Evolutionary conservation across 257 asterid genomes (phyloP).

Genomic region (Cordia subcordata): DNA sequence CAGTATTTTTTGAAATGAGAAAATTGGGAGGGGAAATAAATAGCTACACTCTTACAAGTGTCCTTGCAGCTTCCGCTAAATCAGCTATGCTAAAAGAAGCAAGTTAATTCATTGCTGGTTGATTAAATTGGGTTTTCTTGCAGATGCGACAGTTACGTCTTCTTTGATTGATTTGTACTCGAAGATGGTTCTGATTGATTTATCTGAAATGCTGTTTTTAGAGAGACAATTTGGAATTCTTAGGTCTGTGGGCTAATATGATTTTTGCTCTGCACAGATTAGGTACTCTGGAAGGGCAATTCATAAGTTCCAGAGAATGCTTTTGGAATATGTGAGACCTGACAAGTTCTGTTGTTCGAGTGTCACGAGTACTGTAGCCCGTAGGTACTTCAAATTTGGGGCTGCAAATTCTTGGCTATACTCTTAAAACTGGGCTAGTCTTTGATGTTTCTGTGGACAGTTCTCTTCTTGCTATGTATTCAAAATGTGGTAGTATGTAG

Average conservation of each 20-base stretch:
- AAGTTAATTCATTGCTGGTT: slow-evolving; percentile 70
- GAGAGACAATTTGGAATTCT: slow-evolving; percentile 42
- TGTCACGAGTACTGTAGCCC: slow-evolving; percentile 49
- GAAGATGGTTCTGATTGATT: slow-evolving; percentile 44
- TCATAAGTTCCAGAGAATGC: slow-evolving; percentile 44
- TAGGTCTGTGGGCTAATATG: slow-evolving; percentile 57
- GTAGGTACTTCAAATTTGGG: slow-evolving; percentile 48
- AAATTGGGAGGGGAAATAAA: slow-evolving; percentile 43
- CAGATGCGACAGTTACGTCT: slow-evolving; percentile 52
- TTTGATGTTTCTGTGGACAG: slow-evolving; percentile 56
- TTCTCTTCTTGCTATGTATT: slow-evolving; percentile 74
- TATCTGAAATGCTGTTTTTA: slow-evolving; percentile 52
- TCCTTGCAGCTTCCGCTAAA: slow-evolving; percentile 65
- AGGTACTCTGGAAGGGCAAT: slow-evolving; percentile 34
- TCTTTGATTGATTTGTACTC: slow-evolving; percentile 61
- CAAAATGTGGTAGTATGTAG: slow-evolving; percentile 62
- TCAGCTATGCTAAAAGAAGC: slow-evolving; percentile 45
- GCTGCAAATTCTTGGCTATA: slow-evolving; percentile 57
- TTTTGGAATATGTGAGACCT: slow-evolving; percentile 40
- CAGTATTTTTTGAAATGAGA: slow-evolving; percentile 38
- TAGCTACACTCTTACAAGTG: slow-evolving; percentile 49
- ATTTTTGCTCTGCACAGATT: slow-evolving; percentile 54
- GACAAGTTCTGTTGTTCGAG: slow-evolving; percentile 55
- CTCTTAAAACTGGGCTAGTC: slow-evolving; percentile 45
- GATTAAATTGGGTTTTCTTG: slow-evolving; percentile 52